Conservation (phyloP, 139 green algal genomes). For the Edaphochlamys debaryana region DNA sequence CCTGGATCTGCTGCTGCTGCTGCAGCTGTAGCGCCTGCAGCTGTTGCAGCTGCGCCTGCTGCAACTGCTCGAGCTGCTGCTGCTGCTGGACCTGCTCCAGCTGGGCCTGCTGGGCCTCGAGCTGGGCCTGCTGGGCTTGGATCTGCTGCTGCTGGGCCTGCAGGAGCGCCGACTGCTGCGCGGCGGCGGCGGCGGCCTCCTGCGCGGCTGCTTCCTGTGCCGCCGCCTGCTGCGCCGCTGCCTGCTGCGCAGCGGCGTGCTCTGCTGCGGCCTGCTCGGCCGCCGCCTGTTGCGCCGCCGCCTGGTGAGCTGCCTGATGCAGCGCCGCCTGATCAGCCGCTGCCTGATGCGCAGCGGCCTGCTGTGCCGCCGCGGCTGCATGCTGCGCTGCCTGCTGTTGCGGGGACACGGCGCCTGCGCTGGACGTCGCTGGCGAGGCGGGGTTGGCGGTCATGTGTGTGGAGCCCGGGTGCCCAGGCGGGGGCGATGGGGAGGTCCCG, state of each 20-base stretch:
- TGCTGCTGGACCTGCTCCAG: background rate
- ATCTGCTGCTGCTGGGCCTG: background rate
- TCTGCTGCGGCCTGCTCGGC: no score
- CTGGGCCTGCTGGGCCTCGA: background rate
- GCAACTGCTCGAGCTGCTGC: background rate
- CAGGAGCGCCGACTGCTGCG: background rate
- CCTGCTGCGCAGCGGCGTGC: no score
- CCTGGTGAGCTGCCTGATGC: no score
- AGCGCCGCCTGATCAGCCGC: no score
- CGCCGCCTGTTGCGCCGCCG: background rate
- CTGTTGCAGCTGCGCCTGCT: background rate
- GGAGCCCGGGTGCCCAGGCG: no score
- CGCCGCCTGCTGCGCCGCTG: background rate
- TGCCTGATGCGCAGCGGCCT: no score
- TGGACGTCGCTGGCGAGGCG: no score
- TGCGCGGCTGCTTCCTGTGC: background rate
- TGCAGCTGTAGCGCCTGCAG: slow-evolving; percentile 4
- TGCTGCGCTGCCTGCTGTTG: background rate
- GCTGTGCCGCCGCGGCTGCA: background rate
- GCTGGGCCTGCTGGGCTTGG: no score
- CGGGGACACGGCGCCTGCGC: no score
- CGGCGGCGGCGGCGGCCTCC: background rate
- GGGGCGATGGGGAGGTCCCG: no score
- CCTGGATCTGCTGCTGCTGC: slow-evolving; percentile 18
- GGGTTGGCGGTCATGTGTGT: no score